These are phyloP conservation scores for Chaetoscypha palmicola DNA, from an alignment of 2,329 filamentous ascomycete species.

Conservation along the genomic window DNA sequence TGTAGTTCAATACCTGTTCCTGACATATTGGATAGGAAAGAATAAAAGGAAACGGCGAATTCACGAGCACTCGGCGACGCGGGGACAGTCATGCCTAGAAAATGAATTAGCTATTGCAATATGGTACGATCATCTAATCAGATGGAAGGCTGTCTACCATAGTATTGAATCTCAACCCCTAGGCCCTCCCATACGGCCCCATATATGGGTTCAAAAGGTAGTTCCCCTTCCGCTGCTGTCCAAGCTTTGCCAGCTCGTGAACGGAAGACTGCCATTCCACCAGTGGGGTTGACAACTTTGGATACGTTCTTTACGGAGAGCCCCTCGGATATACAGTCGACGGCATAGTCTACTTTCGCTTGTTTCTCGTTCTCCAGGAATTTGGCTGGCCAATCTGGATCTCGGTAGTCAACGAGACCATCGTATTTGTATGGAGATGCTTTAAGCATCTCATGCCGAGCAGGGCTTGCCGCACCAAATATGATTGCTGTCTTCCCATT, in stretches of 20 bases:
- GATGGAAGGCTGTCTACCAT: too few relatives aligned
- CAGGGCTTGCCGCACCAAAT: not conserved
- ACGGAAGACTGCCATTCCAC: slow-evolving; percentile 29
- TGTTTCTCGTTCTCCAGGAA: slow-evolving; percentile 22
- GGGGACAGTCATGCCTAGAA: slow-evolving; percentile 20
- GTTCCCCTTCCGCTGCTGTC: slow-evolving; percentile 16
- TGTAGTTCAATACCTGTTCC: slow-evolving; percentile 14
- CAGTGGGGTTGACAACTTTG: slow-evolving; percentile 25
- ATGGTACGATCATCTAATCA: too few relatives aligned
- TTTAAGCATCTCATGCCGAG: not conserved
- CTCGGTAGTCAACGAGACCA: slow-evolving; percentile 34
- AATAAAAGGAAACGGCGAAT: slow-evolving; percentile 32
- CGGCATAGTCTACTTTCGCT: slow-evolving; percentile 32
- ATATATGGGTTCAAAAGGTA: slow-evolving; percentile 33
- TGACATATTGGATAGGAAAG: slow-evolving; percentile 28
- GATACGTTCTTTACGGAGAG: slow-evolving; percentile 31
- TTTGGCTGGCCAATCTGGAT: slow-evolving; percentile 30
- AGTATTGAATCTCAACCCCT: slow-evolving; percentile 35
- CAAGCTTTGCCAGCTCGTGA: slow-evolving; percentile 29
- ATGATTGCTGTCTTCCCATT: not conserved
- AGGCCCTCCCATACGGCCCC: slow-evolving; percentile 39
- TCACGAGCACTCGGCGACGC: slow-evolving; percentile 21
- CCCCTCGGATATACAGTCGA: slow-evolving; percentile 37
- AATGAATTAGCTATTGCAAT: not conserved
- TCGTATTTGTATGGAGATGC: slow-evolving; percentile 33